Evolutionary conservation across 352 stramenopile species (phyloP), one percentile per base, ranked within the genome.

Genomic region (Globisporangium spiculum): DNA sequence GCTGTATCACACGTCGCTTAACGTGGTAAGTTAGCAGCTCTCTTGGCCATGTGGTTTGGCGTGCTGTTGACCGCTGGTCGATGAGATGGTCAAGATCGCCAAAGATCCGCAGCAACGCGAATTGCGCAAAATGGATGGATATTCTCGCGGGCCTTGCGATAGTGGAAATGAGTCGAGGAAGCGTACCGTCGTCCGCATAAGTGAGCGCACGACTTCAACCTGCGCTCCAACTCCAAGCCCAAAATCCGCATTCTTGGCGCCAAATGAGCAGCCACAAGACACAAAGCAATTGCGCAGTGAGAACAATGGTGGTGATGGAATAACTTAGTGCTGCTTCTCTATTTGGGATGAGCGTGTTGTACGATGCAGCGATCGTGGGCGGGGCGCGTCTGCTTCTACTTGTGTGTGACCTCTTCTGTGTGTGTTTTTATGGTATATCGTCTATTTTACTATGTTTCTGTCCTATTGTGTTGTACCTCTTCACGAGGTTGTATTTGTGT

Each of bases 391-490:
- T 52, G 44, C 56, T 34, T 30, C 54, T 44, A n/a, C 26, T 60
- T 27, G 18, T 34, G 22, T 30, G 30, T n/a, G 56, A 1, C 9
- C 8, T 38, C 27, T 20, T 41, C 20, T 24, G 26, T 60, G 55
- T 62, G 32, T 30, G 56, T 62, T 36, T 62, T 62, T 62, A 27
- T 62, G 32, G 32, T 62, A 50, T 62, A 30, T 62, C 32, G 20
- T 50, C 56, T 62, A 62, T 62, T 62, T 50, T 62, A 62, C 56
- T 62, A 24, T 57, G 16, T 62, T 62, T 62, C 44, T 62, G 44
- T 52, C 44, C 56, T 50, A 62, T 62, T 48, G 32, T 62, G 5
- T n/a, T 16, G 32, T 50, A 62, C 56, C 56, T 62, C 56, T 48
- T 30, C 20, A 50, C 32, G 5, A 62, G 38, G 38, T 46, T 46